These are phyloP conservation scores for Cyberlindnera petersonii DNA, from an alignment of 805 yeast genomes.

Conservation along the genomic window DNA sequence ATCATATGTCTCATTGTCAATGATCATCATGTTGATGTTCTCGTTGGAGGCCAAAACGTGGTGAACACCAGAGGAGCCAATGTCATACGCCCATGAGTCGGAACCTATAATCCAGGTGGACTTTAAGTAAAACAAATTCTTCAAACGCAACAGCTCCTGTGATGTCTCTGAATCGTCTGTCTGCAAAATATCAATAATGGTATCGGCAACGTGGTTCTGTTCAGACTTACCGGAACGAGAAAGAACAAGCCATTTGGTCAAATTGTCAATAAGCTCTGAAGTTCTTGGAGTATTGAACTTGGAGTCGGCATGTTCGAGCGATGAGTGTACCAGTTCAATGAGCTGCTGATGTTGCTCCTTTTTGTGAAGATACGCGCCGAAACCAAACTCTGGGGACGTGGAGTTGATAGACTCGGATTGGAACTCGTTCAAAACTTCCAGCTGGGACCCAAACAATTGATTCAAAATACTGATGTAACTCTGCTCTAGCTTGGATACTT, in stretches of 20 bases:
- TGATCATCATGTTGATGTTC: slow-evolving; percentile 78
- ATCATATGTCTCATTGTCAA: slow-evolving; percentile 77
- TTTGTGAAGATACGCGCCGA: slow-evolving; percentile 63
- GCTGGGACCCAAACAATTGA: slow-evolving; percentile 57
- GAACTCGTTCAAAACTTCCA: slow-evolving; percentile 60
- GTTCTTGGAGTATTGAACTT: slow-evolving; percentile 42
- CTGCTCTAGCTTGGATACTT: slow-evolving; percentile 57
- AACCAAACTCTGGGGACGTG: slow-evolving; percentile 81
- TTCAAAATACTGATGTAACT: slow-evolving; percentile 72
- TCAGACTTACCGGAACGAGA: slow-evolving; percentile 33
- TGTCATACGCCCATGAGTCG: slow-evolving; percentile 92
- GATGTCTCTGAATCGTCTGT: slow-evolving; percentile 41
- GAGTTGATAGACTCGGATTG: slow-evolving; percentile 41
- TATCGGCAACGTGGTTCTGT: slow-evolving; percentile 12
- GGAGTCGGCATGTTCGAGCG: slow-evolving; percentile 28
- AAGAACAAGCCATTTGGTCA: slow-evolving; percentile 68
- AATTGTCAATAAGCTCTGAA: slow-evolving; percentile 46
- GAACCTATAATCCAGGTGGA: slow-evolving; percentile 88
- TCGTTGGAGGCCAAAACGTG: slow-evolving; percentile 69
- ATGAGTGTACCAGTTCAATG: slow-evolving; percentile 27
- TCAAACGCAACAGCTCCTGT: slow-evolving; percentile 41
- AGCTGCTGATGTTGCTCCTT: slow-evolving; percentile 42
- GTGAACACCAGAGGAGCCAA: slow-evolving; percentile 90
- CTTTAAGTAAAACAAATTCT: slow-evolving; percentile 43
- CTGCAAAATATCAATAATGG: slow-evolving; percentile 37